Conservation (phyloP, 2,329 filamentous ascomycete species). For the Pestalotiopsis sp. region DNA sequence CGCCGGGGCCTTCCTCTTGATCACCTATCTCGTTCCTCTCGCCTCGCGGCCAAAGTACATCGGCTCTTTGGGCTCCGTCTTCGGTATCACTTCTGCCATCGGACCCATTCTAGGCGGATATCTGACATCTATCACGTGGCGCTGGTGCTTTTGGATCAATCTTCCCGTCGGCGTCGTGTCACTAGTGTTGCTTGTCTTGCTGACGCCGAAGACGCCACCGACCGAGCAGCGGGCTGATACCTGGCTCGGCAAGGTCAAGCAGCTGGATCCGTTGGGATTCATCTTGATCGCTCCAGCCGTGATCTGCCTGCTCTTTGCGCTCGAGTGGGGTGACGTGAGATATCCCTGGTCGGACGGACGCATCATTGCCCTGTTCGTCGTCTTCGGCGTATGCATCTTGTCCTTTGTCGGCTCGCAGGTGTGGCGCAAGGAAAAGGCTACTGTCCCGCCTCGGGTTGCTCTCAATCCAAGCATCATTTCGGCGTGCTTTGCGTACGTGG, state of each 20-base stretch:
- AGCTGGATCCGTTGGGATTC: background rate
- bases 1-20: conserved; percentile 5
- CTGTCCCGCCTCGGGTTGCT: background rate
- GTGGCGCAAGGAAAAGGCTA: conserved; percentile 1
- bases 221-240: background rate
- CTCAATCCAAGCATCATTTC: background rate
- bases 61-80: conserved; percentile 3
- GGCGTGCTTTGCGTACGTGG: background rate
- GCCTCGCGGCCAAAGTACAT: conserved; percentile 10
- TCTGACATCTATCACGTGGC: background rate
- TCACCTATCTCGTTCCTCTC: conserved; percentile 23
- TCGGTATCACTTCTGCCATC: conserved; percentile 4
- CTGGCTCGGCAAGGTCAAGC: background rate
- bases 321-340: conserved; percentile 7
- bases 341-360: conserved; percentile 3
- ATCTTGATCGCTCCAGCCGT: background rate
- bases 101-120: conserved; percentile 1
- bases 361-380: conserved; percentile 4
- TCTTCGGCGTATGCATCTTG: background rate
- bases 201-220: background rate
- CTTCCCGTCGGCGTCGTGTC: conserved; percentile 3
- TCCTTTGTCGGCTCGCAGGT: background rate
- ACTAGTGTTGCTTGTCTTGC: background rate
- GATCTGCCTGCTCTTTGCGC: background rate
- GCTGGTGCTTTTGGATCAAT: conserved; percentile 14